These are phyloP conservation scores for Vaucheria bursata DNA, from an alignment of 352 stramenopile genomes.

Conservation along the genomic window DNA sequence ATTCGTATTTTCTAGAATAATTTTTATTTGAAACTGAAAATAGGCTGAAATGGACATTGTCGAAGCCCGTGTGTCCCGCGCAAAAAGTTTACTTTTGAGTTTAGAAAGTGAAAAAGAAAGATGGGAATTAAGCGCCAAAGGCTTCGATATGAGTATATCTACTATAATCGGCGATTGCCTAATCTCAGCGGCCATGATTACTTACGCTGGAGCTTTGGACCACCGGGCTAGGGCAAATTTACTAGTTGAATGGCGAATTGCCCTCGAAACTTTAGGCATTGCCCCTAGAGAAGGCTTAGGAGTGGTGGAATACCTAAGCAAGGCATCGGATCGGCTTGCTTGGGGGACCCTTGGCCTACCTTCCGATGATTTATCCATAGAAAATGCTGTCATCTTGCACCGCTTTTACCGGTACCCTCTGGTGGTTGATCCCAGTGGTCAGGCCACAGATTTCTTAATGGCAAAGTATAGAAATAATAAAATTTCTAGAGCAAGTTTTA, in stretches of 20 bases:
- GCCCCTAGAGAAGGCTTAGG: slow-evolving; percentile 65
- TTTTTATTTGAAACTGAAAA: no score
- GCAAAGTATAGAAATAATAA: slow-evolving; percentile 62
- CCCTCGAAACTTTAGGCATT: slow-evolving; percentile 84
- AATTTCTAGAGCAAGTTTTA: slow-evolving; percentile 96
- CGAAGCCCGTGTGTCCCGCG: slow-evolving; percentile 70
- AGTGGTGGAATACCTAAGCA: slow-evolving; percentile 92
- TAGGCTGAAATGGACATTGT: slow-evolving; percentile 89
- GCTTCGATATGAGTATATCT: slow-evolving; percentile 89
- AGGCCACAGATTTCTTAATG: slow-evolving; percentile 96
- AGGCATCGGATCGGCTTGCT: slow-evolving; percentile 79
- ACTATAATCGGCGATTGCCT: slow-evolving; percentile 94
- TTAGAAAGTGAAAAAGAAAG: slow-evolving; percentile 93
- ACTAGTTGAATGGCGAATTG: slow-evolving; percentile 84
- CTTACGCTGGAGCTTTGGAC: slow-evolving; percentile 97
- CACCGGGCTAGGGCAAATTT: slow-evolving; percentile 82
- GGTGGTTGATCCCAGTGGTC: slow-evolving; percentile 70
- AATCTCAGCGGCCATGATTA: slow-evolving; percentile 89
- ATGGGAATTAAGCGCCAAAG: slow-evolving; percentile 90
- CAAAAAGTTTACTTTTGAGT: slow-evolving; percentile 92
- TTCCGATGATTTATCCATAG: slow-evolving; percentile 89
- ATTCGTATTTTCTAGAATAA: no score
- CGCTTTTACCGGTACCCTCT: slow-evolving; percentile 75
- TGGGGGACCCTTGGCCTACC: slow-evolving; percentile 81
- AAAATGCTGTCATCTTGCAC: slow-evolving; percentile 98